A percentile compares a stretch with the other conserved stretches of the same genome.
These are phyloP conservation scores for Castanea mollissima DNA, from an alignment of 306 rosid species.

Conservation along the genomic window DNA sequence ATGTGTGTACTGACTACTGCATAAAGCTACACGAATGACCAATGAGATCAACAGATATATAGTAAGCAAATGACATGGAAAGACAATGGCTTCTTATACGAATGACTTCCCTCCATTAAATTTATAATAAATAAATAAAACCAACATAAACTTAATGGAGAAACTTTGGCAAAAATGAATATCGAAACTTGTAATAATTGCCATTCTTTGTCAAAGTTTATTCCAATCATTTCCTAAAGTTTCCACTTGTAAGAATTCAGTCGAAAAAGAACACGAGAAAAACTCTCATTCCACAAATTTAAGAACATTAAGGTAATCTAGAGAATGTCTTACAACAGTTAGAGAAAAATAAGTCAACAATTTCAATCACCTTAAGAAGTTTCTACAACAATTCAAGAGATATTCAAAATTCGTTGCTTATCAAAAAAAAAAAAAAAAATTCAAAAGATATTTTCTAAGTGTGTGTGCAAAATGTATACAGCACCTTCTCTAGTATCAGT, in stretches of 20 bases:
- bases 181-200: not conserved
- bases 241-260: not conserved
- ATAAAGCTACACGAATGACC: not conserved
- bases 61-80: not conserved
- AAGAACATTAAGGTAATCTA: not conserved
- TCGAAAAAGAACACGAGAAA: not conserved
- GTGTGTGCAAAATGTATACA: slow-evolving; percentile 16
- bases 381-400: slow-evolving; percentile 6
- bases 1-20: not conserved
- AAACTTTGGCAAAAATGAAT: not conserved
- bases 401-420: not conserved
- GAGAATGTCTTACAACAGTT: not conserved
- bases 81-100: too few relatives aligned
- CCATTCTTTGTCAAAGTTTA: slow-evolving; percentile 10
- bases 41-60: not conserved
- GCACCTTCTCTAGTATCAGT: slow-evolving; percentile 85
- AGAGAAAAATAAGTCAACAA: not conserved
- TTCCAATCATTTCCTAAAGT: slow-evolving; percentile 1
- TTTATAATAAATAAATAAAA: too few relatives aligned
- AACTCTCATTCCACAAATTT: not conserved
- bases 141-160: not conserved
- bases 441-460: not conserved
- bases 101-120: too few relatives aligned
- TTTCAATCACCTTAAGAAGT: not conserved
- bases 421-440: too few relatives aligned